Percentiles rank a stretch among this genome's conserved stretches.
These are phyloP conservation scores for Panaeolus papilionaceus DNA, from an alignment of 768 basidiomycete species.

Conservation along the genomic window DNA sequence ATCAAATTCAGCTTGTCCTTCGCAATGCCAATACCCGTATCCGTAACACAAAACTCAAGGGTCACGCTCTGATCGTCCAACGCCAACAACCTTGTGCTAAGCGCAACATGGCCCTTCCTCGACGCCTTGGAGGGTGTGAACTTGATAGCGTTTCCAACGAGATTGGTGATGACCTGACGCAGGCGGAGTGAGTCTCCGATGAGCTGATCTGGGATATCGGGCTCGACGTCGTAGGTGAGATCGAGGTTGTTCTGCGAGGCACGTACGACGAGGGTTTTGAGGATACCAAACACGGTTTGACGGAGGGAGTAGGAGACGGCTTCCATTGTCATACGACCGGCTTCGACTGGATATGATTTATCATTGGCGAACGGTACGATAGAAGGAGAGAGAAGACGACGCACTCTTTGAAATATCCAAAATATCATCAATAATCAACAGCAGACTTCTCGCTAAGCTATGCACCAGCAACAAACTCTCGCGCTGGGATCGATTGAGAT, in stretches of 20 bases:
- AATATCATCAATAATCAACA: constrained; percentile 98
- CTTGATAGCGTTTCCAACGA: constrained; percentile 97
- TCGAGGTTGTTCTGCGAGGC: constrained; percentile 97
- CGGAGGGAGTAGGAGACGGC: constrained; percentile 97
- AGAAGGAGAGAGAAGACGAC: constrained; percentile 37
- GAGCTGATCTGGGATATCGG: constrained; percentile 94
- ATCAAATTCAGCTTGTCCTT: constrained; percentile 98
- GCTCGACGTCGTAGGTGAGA: constrained; percentile 95
- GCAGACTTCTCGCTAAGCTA: constrained; percentile 88
- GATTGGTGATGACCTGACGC: constrained; percentile 93
- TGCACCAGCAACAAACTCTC: constrained; percentile 97
- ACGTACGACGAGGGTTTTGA: constrained; percentile 97
- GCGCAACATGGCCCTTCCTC: constrained; percentile 87
- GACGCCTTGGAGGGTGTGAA: constrained; percentile 86
- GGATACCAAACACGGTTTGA: constrained; percentile 95
- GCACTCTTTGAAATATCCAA: constrained; percentile 99
- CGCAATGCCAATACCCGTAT: constrained; percentile 98
- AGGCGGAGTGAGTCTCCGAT: constrained; percentile 96
- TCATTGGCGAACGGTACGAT: constrained; percentile 21
- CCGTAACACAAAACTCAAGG: constrained; percentile 95
- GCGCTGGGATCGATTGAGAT: constrained; percentile 91
- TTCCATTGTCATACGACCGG: constrained; percentile 99
- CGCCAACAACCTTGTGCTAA: constrained; percentile 82
- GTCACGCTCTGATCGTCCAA: constrained; percentile 86
- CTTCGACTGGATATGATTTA: constrained; percentile 76